phyloP scores from a whole-genome alignment of 2,329 filamentous ascomycete genomes.

The Colletotrichum liaoningense region DNA sequence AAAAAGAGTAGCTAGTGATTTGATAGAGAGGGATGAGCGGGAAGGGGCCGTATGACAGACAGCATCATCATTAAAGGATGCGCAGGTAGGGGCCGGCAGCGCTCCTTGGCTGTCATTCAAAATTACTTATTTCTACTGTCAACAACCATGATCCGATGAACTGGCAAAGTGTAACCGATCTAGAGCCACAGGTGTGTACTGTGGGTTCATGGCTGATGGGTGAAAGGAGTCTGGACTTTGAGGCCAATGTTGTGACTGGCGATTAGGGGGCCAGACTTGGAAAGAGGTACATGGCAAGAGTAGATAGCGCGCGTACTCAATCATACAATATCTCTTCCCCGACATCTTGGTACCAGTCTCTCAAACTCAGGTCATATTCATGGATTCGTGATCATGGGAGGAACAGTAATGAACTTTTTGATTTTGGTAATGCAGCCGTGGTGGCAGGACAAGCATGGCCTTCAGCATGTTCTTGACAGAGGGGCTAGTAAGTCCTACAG shows the following conservation, averaged over 20 bases:
- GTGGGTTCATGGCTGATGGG: slow-evolving; percentile 25
- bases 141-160: not conserved
- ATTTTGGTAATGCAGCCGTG: not conserved
- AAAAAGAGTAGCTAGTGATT: not conserved
- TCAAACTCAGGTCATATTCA: too few species aligned
- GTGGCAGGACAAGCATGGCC: not conserved
- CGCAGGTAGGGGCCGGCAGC: not conserved
- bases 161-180: slow-evolving; percentile 3
- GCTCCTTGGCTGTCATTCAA: not conserved
- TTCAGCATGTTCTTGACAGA: not conserved
- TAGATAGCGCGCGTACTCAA: slow-evolving; percentile 2
- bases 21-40: not conserved
- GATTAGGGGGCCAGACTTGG: slow-evolving; percentile 3
- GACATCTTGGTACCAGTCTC: too few species aligned
- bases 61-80: not conserved
- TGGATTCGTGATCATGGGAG: not conserved
- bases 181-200: slow-evolving; percentile 19
- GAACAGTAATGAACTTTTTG: not conserved
- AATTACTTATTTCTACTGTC: slow-evolving; percentile 21
- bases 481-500: not conserved
- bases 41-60: not conserved
- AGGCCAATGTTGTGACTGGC: slow-evolving; percentile 27
- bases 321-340: not conserved
- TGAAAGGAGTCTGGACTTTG: slow-evolving; percentile 25
- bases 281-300: not conserved